Base-by-base conservation (phyloP, 306 rosid species). In the Quercus cerris region DNA sequence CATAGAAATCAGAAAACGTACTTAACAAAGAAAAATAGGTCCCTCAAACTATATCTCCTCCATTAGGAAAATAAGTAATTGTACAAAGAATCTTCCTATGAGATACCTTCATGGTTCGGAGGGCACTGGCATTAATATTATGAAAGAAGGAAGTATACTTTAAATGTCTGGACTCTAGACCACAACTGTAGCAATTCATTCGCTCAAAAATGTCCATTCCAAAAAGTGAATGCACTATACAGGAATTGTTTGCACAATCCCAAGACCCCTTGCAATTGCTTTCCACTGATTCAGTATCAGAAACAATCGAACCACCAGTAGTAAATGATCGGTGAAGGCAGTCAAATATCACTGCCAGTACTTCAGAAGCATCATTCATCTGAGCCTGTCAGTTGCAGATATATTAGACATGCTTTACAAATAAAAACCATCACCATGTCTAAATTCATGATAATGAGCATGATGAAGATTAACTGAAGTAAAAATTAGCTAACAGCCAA, bases 341-440 rank as follows among this genome's bases (percentile, higher is more conserved):
- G 76, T 90, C 89, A 90, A 93, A 96, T 81, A 96, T 87, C 81
- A 89, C 98, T 22, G 59, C 92, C 81, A 96, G 84, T 15, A 96
- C 99, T 89, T 96, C 99, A 77, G 99, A 96, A 73, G 99, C 99
- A 81, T 96, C 99, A 64, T 96, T 96, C 99, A 96, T 96, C 84
- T 96, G 98, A 83, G 89, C 97, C 99, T 96, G 91, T 55, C 78
- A 86, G 82, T 82, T 56, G 71, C 56, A 81, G 68, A 25, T 57
- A 59, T 56, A 61, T 90, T 75, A 87, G 78, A 75, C 85, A 71
- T 83, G 75, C 76, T 62, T 70, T 25, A 25, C 72, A 77, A 74
- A 75, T 58, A 61, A 54, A 74, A 82, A 78, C 25, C 52, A 68
- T 49, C 63, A 77, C 19, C 44, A 31, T 73, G 23, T 44, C 77